Evolutionary conservation across 208 protist species (phyloP), one percentile per base, ranked within the genome.

Genomic region (Herpetomonas tarakana): DNA sequence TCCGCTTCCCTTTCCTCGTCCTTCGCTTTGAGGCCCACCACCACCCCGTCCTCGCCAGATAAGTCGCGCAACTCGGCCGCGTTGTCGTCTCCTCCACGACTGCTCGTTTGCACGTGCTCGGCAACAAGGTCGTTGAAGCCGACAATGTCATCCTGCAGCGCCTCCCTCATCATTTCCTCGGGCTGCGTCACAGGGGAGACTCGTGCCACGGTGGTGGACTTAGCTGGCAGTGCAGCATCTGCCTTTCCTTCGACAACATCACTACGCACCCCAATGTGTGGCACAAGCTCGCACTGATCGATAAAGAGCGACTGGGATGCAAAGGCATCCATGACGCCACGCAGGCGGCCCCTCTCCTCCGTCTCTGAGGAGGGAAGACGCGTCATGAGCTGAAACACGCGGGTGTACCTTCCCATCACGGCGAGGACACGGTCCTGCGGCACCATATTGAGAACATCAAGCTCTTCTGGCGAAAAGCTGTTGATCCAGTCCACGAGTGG

Each of bases 401-500:
- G 68, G 2, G 68, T 38, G 55, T 91, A 90, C 2, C 74, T 67
- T 2, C 52, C 63, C 6, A 95, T 41, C 14, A 92, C 31, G 18
- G 55, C 58, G 31, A 95, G 25, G 0, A 90, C 65, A 0, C 50
- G 55, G 2, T 62, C 52, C 52, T 91, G 76, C 7, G 74, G 69
- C 12, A 84, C 68, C 52, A 51, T 65, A 39, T 80, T 82, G n/a
- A 95, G n/a, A 14, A 83, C 28, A 18, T 76, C 71, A 3, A 86
- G 45, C 31, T 93, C 86, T 16, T 77, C 76, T 22, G 58, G 52
- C 3, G 79, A 52, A 31, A 95, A 92, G 44, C 65, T 58, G 57
- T 83, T 81, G 45, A 95, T 79, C 86, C 89, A 95, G 52, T 79
- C 25, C 11, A 88, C 65, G 1, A 95, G 54, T 11, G 80, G 66